Evolutionary conservation across 306 rosid species (phyloP), one percentile per base, ranked within the genome.

Genomic region (Parietaria judaica): DNA sequence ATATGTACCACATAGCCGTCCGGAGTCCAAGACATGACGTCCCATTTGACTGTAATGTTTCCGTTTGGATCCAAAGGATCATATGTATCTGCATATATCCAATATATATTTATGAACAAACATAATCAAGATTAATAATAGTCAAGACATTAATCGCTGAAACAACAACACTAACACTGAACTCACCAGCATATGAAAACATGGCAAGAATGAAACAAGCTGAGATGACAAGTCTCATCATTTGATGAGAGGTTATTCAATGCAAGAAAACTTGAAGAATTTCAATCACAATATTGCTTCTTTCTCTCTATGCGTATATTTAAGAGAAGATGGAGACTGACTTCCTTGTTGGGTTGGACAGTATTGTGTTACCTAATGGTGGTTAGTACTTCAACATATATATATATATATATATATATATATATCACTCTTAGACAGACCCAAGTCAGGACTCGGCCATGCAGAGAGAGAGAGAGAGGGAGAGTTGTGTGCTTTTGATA

Each of bases 21-120:
- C 52, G 94, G 38, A 23, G 96, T 92, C 96, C 98, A 92, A 41
- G 98, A 88, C 90, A 91, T 66, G 23, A 92, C 35, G 63, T 92
- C 98, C 97, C 96, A 91, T 76, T 86, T 85, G 79, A 88, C 68
- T 4, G 95, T 91, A 63, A 91, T 49, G 75, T 88, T 91, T 56
- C 96, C 98, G 58, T 68, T 91, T 45, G 98, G 98, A 84, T 92
- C 98, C 83, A 92, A 64, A 5, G 98, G 95, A 77, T 92, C 98
- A 77, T 78, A 92, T 36, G 95, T 90, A 71, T 38, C 96, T 92
- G 52, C 60, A 67, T 52, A 5, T 56, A 64, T 0, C 72, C 60
- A 41, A 39, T 41, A 41, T 41, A 41, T 41, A 41, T 41, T 1
- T 41, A 41, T 17, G 58, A 54, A 3, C 14, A 54, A 12, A 54